These are phyloP conservation scores for Calonectria naviculata DNA, from an alignment of 2,329 filamentous ascomycete genomes.

Conservation along the genomic window DNA sequence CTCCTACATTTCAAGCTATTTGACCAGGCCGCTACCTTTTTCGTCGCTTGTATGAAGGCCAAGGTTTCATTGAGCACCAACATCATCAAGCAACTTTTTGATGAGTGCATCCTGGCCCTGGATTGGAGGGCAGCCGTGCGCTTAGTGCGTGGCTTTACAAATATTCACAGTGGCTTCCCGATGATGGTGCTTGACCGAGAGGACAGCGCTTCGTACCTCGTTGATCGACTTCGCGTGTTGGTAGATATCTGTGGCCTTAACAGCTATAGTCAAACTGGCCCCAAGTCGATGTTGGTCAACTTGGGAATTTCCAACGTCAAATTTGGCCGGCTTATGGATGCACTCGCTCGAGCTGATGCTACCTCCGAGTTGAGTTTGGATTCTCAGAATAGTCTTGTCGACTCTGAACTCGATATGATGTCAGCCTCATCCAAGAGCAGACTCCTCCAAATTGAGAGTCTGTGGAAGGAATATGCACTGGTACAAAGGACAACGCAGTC, in stretches of 20 bases:
- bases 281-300: constrained; percentile 33
- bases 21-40: constrained; percentile 55
- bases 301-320: constrained; percentile 38
- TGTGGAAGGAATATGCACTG: constrained; percentile 45
- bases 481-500: constrained; percentile 43
- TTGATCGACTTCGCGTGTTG: constrained; percentile 46
- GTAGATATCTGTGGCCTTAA: constrained; percentile 50
- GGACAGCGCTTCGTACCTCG: constrained; percentile 37
- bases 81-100: constrained; percentile 51
- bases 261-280: neutral
- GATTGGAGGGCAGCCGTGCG: constrained; percentile 52
- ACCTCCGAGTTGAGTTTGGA: constrained; percentile 17
- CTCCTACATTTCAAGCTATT: constrained; percentile 60
- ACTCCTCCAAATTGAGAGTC: constrained; percentile 47
- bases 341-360: constrained; percentile 27
- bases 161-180: constrained; percentile 39
- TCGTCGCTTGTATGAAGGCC: constrained; percentile 52
- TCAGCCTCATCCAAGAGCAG: constrained; percentile 35
- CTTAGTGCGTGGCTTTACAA: constrained; percentile 43
- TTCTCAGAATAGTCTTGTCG: neutral
- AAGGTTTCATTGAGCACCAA: constrained; percentile 46
- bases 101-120: constrained; percentile 53
- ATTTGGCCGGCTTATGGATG: constrained; percentile 37
- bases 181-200: constrained; percentile 37
- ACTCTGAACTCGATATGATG: neutral